Percentiles rank a stretch among this genome's conserved stretches.
Evolutionary conservation across 306 rosid genomes (phyloP).

Genomic region (Hippophae gyantsensis): DNA sequence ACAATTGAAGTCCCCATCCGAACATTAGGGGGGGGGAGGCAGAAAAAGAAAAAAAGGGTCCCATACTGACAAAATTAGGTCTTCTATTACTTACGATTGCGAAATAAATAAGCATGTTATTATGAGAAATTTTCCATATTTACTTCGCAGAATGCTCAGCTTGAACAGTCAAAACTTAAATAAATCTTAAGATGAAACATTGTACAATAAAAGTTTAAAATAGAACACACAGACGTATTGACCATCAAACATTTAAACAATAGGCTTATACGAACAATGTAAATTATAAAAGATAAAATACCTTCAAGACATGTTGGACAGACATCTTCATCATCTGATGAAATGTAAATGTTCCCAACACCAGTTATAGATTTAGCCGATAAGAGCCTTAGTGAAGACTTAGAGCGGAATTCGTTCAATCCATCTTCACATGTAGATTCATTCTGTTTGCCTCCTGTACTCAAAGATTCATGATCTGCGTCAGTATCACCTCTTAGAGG

Average conservation of each 20-base stretch:
- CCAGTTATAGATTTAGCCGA: conserved; percentile 48
- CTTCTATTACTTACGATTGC: too few species aligned
- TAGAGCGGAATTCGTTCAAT: conserved; percentile 51
- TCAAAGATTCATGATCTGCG: conserved; percentile 53
- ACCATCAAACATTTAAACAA: conserved; percentile 3
- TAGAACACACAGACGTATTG: background rate
- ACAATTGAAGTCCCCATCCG: too few species aligned
- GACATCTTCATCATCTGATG: conserved; percentile 83
- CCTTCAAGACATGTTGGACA: conserved; percentile 99
- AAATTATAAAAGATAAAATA: conserved; percentile 14
- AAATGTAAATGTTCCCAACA: conserved; percentile 37
- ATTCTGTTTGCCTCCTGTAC: conserved; percentile 62
- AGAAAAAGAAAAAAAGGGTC: too few species aligned
- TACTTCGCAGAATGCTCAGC: too few species aligned
- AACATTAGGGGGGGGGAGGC: too few species aligned
- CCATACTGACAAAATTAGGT: too few species aligned
- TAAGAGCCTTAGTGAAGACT: conserved; percentile 51
- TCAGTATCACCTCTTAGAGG: conserved; percentile 72
- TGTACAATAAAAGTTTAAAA: background rate
- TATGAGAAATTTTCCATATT: background rate
- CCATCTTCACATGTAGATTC: conserved; percentile 64
- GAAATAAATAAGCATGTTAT: background rate
- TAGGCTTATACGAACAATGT: conserved; percentile 9
- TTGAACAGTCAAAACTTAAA: too few species aligned
- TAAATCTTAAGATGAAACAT: background rate